Evolutionary conservation across 495 filamentous ascomycete genomes (phyloP).

Genomic region (Astrocystis sublimbata): DNA sequence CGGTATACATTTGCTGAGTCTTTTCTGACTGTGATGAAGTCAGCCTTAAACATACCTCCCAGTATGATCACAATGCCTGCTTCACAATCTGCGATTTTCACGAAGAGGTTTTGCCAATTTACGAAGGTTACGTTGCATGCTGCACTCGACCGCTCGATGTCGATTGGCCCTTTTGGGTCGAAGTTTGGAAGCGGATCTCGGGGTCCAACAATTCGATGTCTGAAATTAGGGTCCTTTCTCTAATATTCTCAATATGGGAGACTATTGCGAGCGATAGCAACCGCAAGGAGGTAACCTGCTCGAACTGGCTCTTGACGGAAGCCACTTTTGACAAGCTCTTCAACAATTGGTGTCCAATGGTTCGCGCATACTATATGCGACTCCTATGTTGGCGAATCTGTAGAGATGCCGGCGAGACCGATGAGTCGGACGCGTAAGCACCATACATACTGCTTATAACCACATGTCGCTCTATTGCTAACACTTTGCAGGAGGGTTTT

Average conservation of each 20-base stretch:
- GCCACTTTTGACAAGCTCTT: constrained; percentile 82
- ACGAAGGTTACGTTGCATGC: constrained; percentile 38
- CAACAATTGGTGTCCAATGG: constrained; percentile 98
- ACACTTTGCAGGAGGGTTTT: constrained; percentile 60
- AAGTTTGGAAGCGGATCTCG: constrained; percentile 79
- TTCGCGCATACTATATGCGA: constrained; percentile 92
- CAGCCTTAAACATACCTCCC: constrained; percentile 70
- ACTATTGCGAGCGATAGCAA: constrained; percentile 64
- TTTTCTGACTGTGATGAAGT: constrained; percentile 72
- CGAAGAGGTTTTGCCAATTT: constrained; percentile 64
- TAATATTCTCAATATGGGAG: constrained; percentile 82
- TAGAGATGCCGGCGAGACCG: constrained; percentile 68
- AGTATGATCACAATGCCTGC: constrained; percentile 86
- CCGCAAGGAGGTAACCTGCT: constrained; percentile 71
- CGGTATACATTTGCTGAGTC: constrained; percentile 76
- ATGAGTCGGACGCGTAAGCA: constrained; percentile 70
- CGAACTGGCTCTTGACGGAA: constrained; percentile 78
- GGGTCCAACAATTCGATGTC: constrained; percentile 92
- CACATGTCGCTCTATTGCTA: constrained; percentile 16
- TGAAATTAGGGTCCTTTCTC: constrained; percentile 83
- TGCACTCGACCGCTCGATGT: constrained; percentile 40
- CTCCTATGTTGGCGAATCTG: constrained; percentile 90
- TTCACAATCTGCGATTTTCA: constrained; percentile 92
- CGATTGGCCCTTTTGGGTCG: constrained; percentile 91
- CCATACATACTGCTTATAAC: neutral